Evolutionary conservation across 1,139 yeast genomes (phyloP).

Genomic region (Yueomyces sp.): DNA sequence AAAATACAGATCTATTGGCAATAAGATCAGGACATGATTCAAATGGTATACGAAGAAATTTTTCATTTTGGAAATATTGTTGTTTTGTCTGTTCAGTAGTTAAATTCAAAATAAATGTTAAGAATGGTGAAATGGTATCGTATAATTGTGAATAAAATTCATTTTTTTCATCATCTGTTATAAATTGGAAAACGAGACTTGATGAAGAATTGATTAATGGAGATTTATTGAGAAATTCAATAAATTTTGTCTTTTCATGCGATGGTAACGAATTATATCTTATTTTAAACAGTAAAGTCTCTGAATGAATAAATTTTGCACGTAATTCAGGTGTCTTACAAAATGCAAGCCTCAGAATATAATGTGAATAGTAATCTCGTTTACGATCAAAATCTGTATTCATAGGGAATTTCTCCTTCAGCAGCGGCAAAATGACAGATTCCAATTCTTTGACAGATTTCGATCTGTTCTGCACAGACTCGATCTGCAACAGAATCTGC

Average conservation of each 20-base stretch:
- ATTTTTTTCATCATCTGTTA: conserved; percentile 47
- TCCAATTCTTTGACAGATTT: conserved; percentile 57
- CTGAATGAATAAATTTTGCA: conserved; percentile 65
- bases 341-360: conserved; percentile 73
- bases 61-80: conserved; percentile 37
- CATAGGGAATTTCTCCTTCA: conserved; percentile 57
- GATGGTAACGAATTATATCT: conserved; percentile 56
- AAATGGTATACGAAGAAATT: conserved; percentile 73
- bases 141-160: conserved; percentile 38
- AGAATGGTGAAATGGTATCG: conserved; percentile 31
- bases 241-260: conserved; percentile 61
- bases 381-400: conserved; percentile 43
- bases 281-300: conserved; percentile 58
- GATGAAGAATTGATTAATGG: conserved; percentile 30
- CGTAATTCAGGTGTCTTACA: conserved; percentile 84
- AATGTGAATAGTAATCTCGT: conserved; percentile 90
- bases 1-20: conserved; percentile 52
- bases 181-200: conserved; percentile 30
- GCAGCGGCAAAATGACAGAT: conserved; percentile 46
- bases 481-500: conserved; percentile 72
- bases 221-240: conserved; percentile 45
- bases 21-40: conserved; percentile 72
- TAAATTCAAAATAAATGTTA: conserved; percentile 24
- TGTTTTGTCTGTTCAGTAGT: conserved; percentile 24
- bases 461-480: conserved; percentile 57